A percentile compares a stretch with the other conserved stretches of the same genome.
These are phyloP conservation scores for Trichoderma arundinaceum DNA, from an alignment of 2,329 filamentous ascomycete species.

Conservation along the genomic window DNA sequence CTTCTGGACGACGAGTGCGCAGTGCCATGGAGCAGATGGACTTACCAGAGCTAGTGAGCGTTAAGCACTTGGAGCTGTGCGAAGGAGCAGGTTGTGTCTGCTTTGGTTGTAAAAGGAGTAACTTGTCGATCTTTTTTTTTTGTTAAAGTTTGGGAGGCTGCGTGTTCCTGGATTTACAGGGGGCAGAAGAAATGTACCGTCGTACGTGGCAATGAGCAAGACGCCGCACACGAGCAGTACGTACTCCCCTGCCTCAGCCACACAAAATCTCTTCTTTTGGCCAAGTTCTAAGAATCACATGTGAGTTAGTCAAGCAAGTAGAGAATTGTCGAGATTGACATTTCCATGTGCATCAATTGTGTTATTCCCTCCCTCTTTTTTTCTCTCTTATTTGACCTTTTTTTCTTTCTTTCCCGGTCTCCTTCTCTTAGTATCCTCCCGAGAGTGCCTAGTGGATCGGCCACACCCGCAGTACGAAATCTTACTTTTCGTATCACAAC, in stretches of 20 bases:
- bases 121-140: conserved; percentile 8
- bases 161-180: conserved; percentile 15
- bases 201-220: not conserved
- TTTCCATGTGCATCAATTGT: not conserved
- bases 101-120: conserved; percentile 17
- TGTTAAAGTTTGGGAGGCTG: conserved; percentile 17
- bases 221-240: not conserved
- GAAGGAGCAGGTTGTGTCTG: not conserved
- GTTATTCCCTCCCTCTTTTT: not conserved
- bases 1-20: not conserved
- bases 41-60: conserved; percentile 4
- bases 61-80: not conserved
- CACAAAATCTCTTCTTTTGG: not conserved
- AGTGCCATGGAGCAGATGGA: too few relatives aligned
- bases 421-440: too few relatives aligned
- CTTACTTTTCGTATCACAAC: too few relatives aligned
- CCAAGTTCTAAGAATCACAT: conserved; percentile 5
- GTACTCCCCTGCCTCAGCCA: conserved; percentile 15
- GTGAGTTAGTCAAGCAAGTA: not conserved
- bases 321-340: not conserved
- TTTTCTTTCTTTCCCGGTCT: not conserved
- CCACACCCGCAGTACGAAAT: too few relatives aligned
- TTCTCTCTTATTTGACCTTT: not conserved
- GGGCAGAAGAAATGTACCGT: not conserved
- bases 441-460: too few relatives aligned